A percentile compares a stretch with the other conserved stretches of the same genome.
These are phyloP conservation scores for Cyclotella baltica DNA, from an alignment of 108 stramenopile species.

Conservation along the genomic window DNA sequence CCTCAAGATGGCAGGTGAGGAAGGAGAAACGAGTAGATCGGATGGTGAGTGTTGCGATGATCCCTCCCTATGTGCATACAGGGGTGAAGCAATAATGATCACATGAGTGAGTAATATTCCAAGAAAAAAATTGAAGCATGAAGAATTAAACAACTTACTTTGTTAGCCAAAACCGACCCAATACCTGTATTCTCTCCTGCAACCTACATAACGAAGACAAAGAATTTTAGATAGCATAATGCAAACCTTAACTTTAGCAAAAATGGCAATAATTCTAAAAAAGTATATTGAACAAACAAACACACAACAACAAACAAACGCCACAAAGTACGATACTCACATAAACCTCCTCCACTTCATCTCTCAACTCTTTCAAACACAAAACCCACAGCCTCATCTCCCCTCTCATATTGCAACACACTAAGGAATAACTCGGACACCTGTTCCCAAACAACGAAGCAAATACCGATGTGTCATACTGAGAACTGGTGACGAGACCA, in stretches of 20 bases:
- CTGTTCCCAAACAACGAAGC: slow-evolving; percentile 19
- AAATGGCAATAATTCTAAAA: too few relatives aligned
- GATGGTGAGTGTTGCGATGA: slow-evolving; percentile 47
- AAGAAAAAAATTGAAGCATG: neutral
- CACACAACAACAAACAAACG: neutral
- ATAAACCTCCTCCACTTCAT: slow-evolving; percentile 43
- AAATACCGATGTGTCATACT: slow-evolving; percentile 43
- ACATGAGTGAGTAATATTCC: neutral
- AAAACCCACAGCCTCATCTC: slow-evolving; percentile 61
- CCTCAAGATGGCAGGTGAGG: slow-evolving; percentile 56
- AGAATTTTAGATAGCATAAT: too few relatives aligned
- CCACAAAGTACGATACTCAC: neutral
- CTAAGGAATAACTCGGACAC: slow-evolving; percentile 48
- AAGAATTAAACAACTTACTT: slow-evolving; percentile 18
- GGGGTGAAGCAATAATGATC: neutral
- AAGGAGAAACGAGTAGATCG: slow-evolving; percentile 52
- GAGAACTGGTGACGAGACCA: neutral
- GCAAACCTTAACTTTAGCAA: too few relatives aligned
- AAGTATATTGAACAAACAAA: neutral
- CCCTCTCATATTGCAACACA: slow-evolving; percentile 54
- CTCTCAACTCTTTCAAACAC: slow-evolving; percentile 26
- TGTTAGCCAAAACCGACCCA: slow-evolving; percentile 54
- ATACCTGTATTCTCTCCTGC: slow-evolving; percentile 58
- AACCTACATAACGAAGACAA: neutral
- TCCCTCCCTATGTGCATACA: slow-evolving; percentile 46